phyloP scores from a whole-genome alignment of 306 rosid species.

The Cucurbita ficifolia region DNA sequence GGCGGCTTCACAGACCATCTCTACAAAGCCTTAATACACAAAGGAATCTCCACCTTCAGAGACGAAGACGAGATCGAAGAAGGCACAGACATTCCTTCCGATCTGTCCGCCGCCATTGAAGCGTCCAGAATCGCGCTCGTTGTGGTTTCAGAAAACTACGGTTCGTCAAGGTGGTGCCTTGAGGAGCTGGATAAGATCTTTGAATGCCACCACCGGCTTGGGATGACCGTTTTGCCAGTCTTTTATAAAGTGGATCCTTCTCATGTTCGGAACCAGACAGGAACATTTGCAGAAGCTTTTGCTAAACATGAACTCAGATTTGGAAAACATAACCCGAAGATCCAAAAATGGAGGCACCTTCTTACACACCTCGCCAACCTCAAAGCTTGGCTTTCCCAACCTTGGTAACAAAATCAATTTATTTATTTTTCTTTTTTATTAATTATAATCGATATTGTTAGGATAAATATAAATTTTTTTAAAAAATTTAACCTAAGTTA shows the following conservation, averaged over 20 bases:
- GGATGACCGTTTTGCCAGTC: background rate
- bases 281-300: background rate
- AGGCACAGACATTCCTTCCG: background rate
- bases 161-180: background rate
- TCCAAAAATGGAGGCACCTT: background rate
- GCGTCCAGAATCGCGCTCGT: background rate
- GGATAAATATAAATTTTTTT: too few relatives aligned
- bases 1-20: background rate
- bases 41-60: background rate
- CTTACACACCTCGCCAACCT: background rate
- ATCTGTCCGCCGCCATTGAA: background rate
- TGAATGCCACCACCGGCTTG: background rate
- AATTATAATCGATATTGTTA: background rate
- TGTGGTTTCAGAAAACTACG: background rate
- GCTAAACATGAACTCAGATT: background rate
- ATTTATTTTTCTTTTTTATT: too few relatives aligned
- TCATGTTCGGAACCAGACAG: background rate
- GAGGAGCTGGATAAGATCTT: background rate
- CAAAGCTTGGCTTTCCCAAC: background rate
- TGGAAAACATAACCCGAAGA: background rate
- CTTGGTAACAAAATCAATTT: background rate
- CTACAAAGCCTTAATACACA: background rate
- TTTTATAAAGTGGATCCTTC: conserved; percentile 9
- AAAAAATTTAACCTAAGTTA: too few relatives aligned
- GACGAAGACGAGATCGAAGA: background rate